A percentile compares a stretch with the other conserved stretches of the same genome.
phyloP scores from a whole-genome alignment of 768 basidiomycete genomes.

The Amanita muscaria region DNA sequence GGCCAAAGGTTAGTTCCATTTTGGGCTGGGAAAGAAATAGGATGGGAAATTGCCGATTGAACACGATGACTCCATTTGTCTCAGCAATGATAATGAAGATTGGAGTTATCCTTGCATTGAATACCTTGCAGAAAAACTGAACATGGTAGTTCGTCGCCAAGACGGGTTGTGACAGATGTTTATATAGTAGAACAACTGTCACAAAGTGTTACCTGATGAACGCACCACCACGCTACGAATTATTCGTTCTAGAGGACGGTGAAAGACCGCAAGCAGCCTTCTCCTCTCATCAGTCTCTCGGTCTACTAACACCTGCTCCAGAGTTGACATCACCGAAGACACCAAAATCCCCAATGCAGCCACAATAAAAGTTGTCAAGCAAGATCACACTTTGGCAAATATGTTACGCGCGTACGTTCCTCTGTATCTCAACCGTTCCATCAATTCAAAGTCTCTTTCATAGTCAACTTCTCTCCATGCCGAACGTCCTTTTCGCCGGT shows the following conservation, averaged over 20 bases:
- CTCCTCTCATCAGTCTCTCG: constrained; percentile 10
- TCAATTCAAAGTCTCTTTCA: constrained; percentile 1
- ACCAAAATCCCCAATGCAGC: constrained; percentile 98
- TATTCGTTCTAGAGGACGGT: constrained; percentile 86
- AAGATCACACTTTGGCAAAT: constrained; percentile 94
- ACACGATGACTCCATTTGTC: no score
- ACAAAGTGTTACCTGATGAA: no score
- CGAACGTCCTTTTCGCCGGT: constrained; percentile 87
- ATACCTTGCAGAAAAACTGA: no score
- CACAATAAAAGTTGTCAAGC: constrained; percentile 88
- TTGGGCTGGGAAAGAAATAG: no score
- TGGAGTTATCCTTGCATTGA: no score
- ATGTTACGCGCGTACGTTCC: constrained; percentile 79
- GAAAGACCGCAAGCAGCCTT: constrained; percentile 81
- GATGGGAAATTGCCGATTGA: constrained; percentile 72
- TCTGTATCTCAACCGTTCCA: neutral
- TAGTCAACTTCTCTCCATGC: constrained; percentile 87
- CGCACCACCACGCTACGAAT: constrained; percentile 87
- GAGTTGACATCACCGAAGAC: constrained; percentile 88
- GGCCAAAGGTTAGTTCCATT: constrained; percentile 61
- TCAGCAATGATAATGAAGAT: no score
- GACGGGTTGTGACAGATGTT: no score
- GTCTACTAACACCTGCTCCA: constrained; percentile 22
- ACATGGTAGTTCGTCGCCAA: no score
- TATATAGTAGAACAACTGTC: no score